phyloP scores from a whole-genome alignment of 805 yeast species.

The Millerozyma acaciae region DNA sequence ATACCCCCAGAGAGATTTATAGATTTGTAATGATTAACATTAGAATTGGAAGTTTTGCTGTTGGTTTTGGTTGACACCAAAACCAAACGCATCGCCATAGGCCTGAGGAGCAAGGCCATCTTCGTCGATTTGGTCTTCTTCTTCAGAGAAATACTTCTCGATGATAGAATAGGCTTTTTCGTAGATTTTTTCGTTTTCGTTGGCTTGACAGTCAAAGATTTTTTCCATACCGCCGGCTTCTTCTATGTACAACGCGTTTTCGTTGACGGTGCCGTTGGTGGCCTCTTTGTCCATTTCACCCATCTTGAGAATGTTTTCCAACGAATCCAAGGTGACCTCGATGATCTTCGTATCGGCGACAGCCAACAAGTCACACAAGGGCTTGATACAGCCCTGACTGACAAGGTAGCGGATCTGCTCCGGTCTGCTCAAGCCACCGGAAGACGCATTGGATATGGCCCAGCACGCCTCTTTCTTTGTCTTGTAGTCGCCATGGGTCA shows the following conservation, averaged over 20 bases:
- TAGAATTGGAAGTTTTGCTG: conserved; percentile 51
- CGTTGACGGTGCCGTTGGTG: conserved; percentile 65
- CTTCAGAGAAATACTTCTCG: conserved; percentile 86
- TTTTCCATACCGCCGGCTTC: conserved; percentile 99
- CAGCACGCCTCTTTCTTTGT: conserved; percentile 98
- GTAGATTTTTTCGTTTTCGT: conserved; percentile 88
- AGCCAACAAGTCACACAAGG: conserved; percentile 85
- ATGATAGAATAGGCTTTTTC: conserved; percentile 86
- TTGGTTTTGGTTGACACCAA: conserved; percentile 67
- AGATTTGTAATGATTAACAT: no score
- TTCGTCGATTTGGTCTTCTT: conserved; percentile 63
- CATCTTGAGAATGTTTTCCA: conserved; percentile 88
- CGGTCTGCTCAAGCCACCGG: conserved; percentile 89
- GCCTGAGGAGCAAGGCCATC: conserved; percentile 70
- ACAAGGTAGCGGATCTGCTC: conserved; percentile 93
- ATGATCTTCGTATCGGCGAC: conserved; percentile 88
- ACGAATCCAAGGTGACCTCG: conserved; percentile 92
- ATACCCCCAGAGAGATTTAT: no score
- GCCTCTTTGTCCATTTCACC: conserved; percentile 91
- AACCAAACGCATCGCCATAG: conserved; percentile 81
- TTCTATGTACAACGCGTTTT: conserved; percentile 87
- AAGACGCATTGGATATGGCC: conserved; percentile 97
- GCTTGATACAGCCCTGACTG: conserved; percentile 93
- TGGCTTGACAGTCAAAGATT: conserved; percentile 87
- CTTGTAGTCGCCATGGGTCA: conserved; percentile 82